phyloP scores from a whole-genome alignment of 225 moss, liverwort and hornwort species.

The Climacium dendroides region DNA sequence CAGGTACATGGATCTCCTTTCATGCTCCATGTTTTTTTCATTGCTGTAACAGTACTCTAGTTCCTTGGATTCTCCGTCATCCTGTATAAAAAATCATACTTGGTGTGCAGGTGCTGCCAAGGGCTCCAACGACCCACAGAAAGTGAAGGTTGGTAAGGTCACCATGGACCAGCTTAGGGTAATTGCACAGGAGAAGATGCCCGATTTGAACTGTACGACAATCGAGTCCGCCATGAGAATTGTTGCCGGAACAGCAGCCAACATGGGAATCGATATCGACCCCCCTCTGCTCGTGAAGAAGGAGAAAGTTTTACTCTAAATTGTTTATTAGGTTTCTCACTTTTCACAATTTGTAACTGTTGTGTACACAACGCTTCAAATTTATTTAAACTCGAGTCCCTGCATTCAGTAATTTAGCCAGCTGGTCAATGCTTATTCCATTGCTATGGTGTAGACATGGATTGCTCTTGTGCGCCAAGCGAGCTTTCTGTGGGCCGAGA shows the following conservation, averaged over 20 bases:
- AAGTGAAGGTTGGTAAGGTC: slow-evolving; percentile 72
- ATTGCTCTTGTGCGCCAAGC: background rate
- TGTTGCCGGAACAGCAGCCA: slow-evolving; percentile 95
- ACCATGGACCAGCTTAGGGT: slow-evolving; percentile 65
- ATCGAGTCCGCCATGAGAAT: slow-evolving; percentile 96
- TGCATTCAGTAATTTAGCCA: background rate
- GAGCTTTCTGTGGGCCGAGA: background rate
- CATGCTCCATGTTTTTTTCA: background rate
- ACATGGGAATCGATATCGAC: slow-evolving; percentile 91
- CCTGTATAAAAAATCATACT: background rate
- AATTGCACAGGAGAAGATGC: slow-evolving; percentile 89
- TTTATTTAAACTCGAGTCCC: background rate
- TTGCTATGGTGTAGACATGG: background rate
- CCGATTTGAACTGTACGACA: slow-evolving; percentile 76
- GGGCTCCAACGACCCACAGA: slow-evolving; percentile 84
- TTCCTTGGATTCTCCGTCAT: background rate
- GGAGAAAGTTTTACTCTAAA: slow-evolving; percentile 59
- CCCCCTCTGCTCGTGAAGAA: slow-evolving; percentile 88
- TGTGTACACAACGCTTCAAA: background rate
- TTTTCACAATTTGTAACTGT: background rate
- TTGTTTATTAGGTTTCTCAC: background rate
- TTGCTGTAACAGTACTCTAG: background rate
- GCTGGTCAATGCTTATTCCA: background rate
- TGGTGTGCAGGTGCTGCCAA: slow-evolving; percentile 59
- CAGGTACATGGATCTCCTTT: slow-evolving; percentile 18